Conservation (phyloP, 2,329 filamentous ascomycete genomes). For the Cladosporium sp. region DNA sequence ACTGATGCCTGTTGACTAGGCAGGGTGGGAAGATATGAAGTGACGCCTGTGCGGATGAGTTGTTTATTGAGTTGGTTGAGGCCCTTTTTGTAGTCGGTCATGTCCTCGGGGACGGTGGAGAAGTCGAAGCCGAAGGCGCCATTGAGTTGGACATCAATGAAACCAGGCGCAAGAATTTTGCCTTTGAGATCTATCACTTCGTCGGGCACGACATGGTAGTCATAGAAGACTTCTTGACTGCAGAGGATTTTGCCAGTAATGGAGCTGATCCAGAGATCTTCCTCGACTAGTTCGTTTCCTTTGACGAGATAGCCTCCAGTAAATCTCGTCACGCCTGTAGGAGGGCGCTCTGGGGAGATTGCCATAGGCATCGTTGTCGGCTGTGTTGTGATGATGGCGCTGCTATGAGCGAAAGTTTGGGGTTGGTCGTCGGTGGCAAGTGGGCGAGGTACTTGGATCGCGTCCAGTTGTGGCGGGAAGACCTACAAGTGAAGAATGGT, state of each 20-base stretch:
- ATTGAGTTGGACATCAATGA: constrained; percentile 91
- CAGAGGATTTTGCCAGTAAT: constrained; percentile 75
- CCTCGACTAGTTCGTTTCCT: constrained; percentile 62
- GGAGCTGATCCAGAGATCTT: constrained; percentile 87
- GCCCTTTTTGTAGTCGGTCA: constrained; percentile 66
- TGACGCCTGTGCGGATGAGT: constrained; percentile 76
- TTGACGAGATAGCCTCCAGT: constrained; percentile 73
- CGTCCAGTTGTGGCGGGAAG: background rate
- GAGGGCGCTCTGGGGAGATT: constrained; percentile 35
- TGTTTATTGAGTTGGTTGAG: constrained; percentile 66
- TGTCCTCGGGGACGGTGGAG: constrained; percentile 61
- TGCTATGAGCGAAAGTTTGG: no score
- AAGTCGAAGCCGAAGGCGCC: constrained; percentile 93
- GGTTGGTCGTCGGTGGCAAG: background rate
- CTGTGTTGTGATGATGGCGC: background rate
- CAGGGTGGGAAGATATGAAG: constrained; percentile 80
- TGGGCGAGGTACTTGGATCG: no score
- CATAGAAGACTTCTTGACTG: constrained; percentile 63
- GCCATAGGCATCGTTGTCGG: constrained; percentile 36
- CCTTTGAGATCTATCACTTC: constrained; percentile 73
- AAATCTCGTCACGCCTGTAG: constrained; percentile 54
- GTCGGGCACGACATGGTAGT: constrained; percentile 65
- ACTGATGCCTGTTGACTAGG: constrained; percentile 76
- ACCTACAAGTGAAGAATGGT: background rate
- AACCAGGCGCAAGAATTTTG: constrained; percentile 76